Conservation (phyloP, 768 basidiomycete genomes). For the Boletus pseudo-olivaceus region DNA sequence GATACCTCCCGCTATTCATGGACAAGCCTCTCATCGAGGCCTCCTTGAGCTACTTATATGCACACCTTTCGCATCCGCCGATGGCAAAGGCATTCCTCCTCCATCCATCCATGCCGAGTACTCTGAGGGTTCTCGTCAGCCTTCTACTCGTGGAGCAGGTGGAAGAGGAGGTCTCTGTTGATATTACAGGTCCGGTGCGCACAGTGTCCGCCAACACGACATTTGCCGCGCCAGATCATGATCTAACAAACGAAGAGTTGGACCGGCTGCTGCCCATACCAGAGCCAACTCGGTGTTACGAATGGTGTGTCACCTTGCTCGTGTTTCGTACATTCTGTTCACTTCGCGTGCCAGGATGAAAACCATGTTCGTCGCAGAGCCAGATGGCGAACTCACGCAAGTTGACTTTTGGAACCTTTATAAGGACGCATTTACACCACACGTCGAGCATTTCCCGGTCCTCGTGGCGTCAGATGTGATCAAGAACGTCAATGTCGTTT, state of each 20-base stretch:
- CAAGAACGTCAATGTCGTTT: constrained; percentile 84
- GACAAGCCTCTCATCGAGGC: constrained; percentile 71
- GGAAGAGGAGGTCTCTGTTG: constrained; percentile 61
- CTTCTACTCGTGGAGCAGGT: constrained; percentile 69
- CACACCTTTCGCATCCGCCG: constrained; percentile 67
- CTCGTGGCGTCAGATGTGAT: constrained; percentile 91
- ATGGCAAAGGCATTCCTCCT: constrained; percentile 78
- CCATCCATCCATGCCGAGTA: constrained; percentile 65
- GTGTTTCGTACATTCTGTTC: constrained; percentile 3
- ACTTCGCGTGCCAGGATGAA: constrained; percentile 70
- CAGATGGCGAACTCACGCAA: constrained; percentile 83
- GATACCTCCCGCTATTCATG: constrained; percentile 67
- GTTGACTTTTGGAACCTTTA: constrained; percentile 96
- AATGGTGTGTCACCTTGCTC: constrained; percentile 53
- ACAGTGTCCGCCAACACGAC: constrained; percentile 54
- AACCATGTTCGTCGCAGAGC: constrained; percentile 73
- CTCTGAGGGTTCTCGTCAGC: constrained; percentile 63
- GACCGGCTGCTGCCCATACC: constrained; percentile 51
- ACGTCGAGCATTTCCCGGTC: constrained; percentile 52
- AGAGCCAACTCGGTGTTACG: constrained; percentile 79
- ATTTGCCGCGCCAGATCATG: constrained; percentile 51
- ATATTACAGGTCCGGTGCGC: constrained; percentile 56
- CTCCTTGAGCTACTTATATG: constrained; percentile 70
- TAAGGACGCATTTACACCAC: constrained; percentile 72
- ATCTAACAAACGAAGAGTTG: constrained; percentile 68